A percentile compares a stretch with the other conserved stretches of the same genome.
phyloP scores from a whole-genome alignment of 768 basidiomycete species.

The Megacollybia marginata region DNA sequence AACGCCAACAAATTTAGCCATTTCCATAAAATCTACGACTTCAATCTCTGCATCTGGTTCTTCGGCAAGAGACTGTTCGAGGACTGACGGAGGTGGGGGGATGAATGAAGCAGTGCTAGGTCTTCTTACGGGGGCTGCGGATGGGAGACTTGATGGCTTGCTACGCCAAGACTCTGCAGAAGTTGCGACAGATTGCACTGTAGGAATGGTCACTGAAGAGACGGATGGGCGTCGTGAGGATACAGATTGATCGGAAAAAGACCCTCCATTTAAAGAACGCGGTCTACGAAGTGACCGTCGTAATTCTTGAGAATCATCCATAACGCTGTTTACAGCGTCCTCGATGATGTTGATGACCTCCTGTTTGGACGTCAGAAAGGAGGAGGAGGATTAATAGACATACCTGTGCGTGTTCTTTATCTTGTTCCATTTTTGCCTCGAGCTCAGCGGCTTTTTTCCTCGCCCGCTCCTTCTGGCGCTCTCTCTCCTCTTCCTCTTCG shows the following conservation, averaged over 20 bases:
- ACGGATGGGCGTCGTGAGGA: conserved; percentile 18
- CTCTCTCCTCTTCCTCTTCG: conserved; percentile 77
- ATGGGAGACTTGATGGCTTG: conserved; percentile 25
- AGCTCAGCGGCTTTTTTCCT: conserved; percentile 71
- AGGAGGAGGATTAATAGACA: not conserved
- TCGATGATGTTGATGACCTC: conserved; percentile 37
- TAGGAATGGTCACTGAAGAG: conserved; percentile 8
- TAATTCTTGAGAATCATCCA: too few species aligned
- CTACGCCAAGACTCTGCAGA: conserved; percentile 58
- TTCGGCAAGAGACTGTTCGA: conserved; percentile 37
- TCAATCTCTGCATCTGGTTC: conserved; percentile 58
- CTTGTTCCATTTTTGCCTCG: conserved; percentile 52
- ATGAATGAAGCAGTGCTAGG: conserved; percentile 22
- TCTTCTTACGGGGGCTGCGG: conserved; percentile 10
- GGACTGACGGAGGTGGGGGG: conserved; percentile 26
- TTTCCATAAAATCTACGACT: conserved; percentile 74
- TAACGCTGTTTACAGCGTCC: conserved; percentile 27
- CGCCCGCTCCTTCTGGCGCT: conserved; percentile 75
- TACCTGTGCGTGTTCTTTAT: conserved; percentile 15
- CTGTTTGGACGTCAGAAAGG: conserved; percentile 13
- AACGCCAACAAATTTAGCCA: conserved; percentile 59
- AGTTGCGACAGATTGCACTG: conserved; percentile 8
- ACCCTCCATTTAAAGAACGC: conserved; percentile 24
- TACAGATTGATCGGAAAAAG: conserved; percentile 15
- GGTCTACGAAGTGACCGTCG: conserved; percentile 10